A percentile compares a stretch with the other conserved stretches of the same genome.
Conservation (phyloP, 169 alveolate species). For the Plasmodium berghei region DNA sequence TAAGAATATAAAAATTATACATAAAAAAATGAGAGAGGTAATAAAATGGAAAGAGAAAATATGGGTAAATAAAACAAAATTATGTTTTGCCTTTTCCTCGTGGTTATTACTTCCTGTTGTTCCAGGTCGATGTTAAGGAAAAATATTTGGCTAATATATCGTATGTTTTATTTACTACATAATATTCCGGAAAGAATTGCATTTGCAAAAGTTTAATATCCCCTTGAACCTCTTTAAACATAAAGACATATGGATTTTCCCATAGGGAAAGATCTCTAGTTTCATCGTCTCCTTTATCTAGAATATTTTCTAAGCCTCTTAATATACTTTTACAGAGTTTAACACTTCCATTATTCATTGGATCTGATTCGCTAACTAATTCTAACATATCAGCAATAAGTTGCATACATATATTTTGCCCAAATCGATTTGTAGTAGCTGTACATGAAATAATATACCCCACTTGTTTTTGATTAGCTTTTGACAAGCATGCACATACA, state of each 20-base stretch:
- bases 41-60: constrained; percentile 1
- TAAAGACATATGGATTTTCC: constrained; percentile 89
- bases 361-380: constrained; percentile 88
- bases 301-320: constrained; percentile 88
- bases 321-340: constrained; percentile 88
- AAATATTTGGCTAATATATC: constrained; percentile 80
- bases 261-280: constrained; percentile 82
- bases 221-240: constrained; percentile 86
- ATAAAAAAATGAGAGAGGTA: constrained; percentile 5
- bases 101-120: constrained; percentile 49
- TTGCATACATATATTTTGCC: constrained; percentile 81
- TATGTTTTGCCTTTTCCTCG: background rate
- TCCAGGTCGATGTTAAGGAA: constrained; percentile 77
- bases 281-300: constrained; percentile 87
- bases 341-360: constrained; percentile 87
- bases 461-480: constrained; percentile 87
- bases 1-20: background rate
- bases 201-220: constrained; percentile 83
- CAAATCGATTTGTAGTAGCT: constrained; percentile 74
- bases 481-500: constrained; percentile 89
- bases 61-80: background rate
- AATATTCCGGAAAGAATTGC: constrained; percentile 86
- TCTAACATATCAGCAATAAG: constrained; percentile 89
- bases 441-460: constrained; percentile 90
- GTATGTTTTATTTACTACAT: constrained; percentile 83